Percentiles rank a stretch among this genome's conserved stretches.
Evolutionary conservation across 2,329 filamentous ascomycete genomes (phyloP).

Genomic region (Ophiocordyceps camponoti-saundersi): DNA sequence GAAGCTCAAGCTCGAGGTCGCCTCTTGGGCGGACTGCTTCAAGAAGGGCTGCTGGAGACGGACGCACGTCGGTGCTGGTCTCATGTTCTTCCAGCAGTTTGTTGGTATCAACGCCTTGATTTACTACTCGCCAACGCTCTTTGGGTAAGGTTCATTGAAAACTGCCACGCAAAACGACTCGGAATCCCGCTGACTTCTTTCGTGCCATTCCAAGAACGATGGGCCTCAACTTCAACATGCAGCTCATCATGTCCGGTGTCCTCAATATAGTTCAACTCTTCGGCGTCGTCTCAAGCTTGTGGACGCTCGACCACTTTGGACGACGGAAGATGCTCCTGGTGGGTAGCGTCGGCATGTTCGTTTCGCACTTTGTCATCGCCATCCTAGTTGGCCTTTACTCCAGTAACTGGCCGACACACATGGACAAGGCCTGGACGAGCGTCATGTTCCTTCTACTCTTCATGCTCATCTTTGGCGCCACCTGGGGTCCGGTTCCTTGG

Average conservation of each 20-base stretch:
- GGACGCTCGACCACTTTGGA: constrained; percentile 17
- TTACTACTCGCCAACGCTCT: constrained; percentile 43
- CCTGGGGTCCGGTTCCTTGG: constrained; percentile 37
- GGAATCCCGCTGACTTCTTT: not conserved
- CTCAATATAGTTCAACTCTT: constrained; percentile 13
- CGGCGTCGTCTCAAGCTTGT: constrained; percentile 25
- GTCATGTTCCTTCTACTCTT: constrained; percentile 27
- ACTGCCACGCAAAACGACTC: too few relatives aligned
- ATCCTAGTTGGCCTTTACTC: constrained; percentile 10
- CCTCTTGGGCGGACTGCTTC: constrained; percentile 31
- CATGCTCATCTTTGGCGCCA: constrained; percentile 41
- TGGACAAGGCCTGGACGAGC: constrained; percentile 10
- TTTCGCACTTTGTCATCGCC: constrained; percentile 10
- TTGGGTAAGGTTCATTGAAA: constrained; percentile 20
- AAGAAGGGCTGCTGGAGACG: constrained; percentile 27
- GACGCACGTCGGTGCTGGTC: constrained; percentile 25
- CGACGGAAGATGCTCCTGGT: constrained; percentile 9
- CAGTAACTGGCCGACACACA: constrained; percentile 8
- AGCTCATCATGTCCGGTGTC: constrained; percentile 15
- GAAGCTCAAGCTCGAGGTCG: constrained; percentile 27
- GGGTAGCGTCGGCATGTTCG: constrained; percentile 10
- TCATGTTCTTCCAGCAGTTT: constrained; percentile 39
- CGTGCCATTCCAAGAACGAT: constrained; percentile 18
- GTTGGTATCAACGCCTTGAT: constrained; percentile 25
- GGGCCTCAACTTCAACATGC: constrained; percentile 22